Base-by-base conservation (phyloP, 2,329 filamentous ascomycete genomes). In the Claviceps digitariae region DNA sequence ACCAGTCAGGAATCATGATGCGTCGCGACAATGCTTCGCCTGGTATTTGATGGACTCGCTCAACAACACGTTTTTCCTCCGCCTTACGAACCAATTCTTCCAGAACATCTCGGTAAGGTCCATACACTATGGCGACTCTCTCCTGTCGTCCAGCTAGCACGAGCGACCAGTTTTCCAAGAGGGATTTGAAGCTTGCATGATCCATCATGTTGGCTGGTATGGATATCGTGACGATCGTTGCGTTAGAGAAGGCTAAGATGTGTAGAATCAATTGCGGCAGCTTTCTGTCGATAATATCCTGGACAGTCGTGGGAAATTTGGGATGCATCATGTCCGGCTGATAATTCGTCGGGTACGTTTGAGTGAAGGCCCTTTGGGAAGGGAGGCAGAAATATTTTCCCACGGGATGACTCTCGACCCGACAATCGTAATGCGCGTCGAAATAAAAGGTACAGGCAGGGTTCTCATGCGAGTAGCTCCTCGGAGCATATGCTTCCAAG, bases 91-190 rank as follows among this genome's bases (percentile, higher is more conserved):
- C 49, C 15, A 54, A 27, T 29, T 50, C 46, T 31, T 43, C 31
- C 13, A 56, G 44, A 20, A 48, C 46, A 48, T 56, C 54, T 3
- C 29, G 49, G 20, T 46, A 38, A 15, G 45, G 23, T n/a, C 52
- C 54, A 46, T 52, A 44, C 10, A 52, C 49, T 10, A 29, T 6
- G 6, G 52, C 45, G 27, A 54, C 49, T n/a, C 38, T 34, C 6
- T 47, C 23, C 38, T 15, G 23, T 27, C 49, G 52, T 17, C 54
- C 52, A 12, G 48, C 49, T 36, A 56, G 34, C 29, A 53, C 52
- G 29, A 54, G 49, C 15, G 54, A 56, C 54, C 54, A 56, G 31
- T 54, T 54, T 15, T 56, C 29, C 1, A 56, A 31, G 20, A 56
- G 52, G 3, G 44, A 50, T 29, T 49, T 52, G 45, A 56, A 53